Percentiles rank a stretch among this genome's conserved stretches.
These are phyloP conservation scores for Wallacemonas rigidus DNA, from an alignment of 208 protist genomes.

Conservation along the genomic window DNA sequence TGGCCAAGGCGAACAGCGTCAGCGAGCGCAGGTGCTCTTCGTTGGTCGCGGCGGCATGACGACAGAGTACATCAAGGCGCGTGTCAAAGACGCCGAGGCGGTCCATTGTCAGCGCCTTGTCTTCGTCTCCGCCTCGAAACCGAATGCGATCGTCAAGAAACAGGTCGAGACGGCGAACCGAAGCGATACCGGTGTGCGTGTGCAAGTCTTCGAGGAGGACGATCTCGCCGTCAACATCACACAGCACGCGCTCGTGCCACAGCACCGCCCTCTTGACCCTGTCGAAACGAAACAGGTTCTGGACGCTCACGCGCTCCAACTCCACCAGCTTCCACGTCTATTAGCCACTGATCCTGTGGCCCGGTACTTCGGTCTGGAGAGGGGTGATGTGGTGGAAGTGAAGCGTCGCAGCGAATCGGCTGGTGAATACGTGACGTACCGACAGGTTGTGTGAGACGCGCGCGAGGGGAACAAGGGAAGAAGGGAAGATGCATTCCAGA, in stretches of 20 bases:
- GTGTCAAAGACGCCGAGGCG: conserved; percentile 41
- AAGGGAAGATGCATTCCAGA: neutral
- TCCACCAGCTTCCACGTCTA: conserved; percentile 96
- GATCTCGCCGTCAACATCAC: conserved; percentile 98
- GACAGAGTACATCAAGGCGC: conserved; percentile 65
- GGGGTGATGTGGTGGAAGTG: conserved; percentile 96
- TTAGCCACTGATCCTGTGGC: conserved; percentile 95
- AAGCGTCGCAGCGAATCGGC: conserved; percentile 96
- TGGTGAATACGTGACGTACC: conserved; percentile 98
- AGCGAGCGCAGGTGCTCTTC: conserved; percentile 80
- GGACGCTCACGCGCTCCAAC: conserved; percentile 91
- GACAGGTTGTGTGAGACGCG: conserved; percentile 90
- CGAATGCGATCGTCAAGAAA: conserved; percentile 73
- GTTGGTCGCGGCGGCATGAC: conserved; percentile 48
- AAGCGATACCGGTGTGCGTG: conserved; percentile 51
- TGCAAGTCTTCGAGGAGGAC: conserved; percentile 95
- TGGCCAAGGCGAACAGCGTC: conserved; percentile 31
- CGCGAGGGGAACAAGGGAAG: conserved; percentile 7
- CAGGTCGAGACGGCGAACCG: conserved; percentile 75
- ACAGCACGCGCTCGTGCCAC: conserved; percentile 96
- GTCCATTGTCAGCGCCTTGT: conserved; percentile 68
- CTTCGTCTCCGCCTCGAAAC: conserved; percentile 57
- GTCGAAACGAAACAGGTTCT: conserved; percentile 90
- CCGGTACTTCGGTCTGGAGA: conserved; percentile 94
- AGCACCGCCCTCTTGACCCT: conserved; percentile 90